These are phyloP conservation scores for Fragosphaeria purpurea DNA, from an alignment of 2,329 filamentous ascomycete genomes.

Conservation along the genomic window DNA sequence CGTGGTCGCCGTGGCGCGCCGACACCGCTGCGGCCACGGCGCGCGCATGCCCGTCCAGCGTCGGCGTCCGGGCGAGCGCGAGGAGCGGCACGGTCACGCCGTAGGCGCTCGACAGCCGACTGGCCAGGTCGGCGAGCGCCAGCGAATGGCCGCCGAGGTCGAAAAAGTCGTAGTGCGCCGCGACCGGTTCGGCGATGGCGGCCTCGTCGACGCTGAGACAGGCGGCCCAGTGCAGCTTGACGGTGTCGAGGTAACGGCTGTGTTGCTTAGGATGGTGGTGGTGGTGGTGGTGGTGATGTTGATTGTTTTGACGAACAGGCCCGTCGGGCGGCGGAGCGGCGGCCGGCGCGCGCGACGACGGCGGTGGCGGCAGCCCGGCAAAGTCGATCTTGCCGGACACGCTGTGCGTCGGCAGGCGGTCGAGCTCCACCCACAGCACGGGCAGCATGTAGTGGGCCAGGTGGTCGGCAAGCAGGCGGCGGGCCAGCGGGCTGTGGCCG, in stretches of 20 bases:
- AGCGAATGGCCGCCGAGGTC: slow-evolving; percentile 72
- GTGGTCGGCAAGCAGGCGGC: slow-evolving; percentile 52
- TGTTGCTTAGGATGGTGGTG: slow-evolving; percentile 30
- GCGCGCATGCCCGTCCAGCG: slow-evolving; percentile 61
- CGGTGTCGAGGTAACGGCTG: slow-evolving; percentile 25
- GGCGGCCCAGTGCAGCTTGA: slow-evolving; percentile 63
- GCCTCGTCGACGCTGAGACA: slow-evolving; percentile 54
- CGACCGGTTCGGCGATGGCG: slow-evolving; percentile 58
- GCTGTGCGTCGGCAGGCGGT: slow-evolving; percentile 61
- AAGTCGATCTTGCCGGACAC: slow-evolving; percentile 73
- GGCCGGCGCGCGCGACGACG: slow-evolving; percentile 45
- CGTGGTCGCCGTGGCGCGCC: slow-evolving; percentile 42
- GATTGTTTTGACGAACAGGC: slow-evolving; percentile 12
- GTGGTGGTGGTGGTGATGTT: slow-evolving; percentile 50
- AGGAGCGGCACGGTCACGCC: slow-evolving; percentile 64
- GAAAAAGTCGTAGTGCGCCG: slow-evolving; percentile 67
- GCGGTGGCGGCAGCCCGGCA: slow-evolving; percentile 60
- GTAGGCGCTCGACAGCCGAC: slow-evolving; percentile 56
- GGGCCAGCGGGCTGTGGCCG: slow-evolving; percentile 60
- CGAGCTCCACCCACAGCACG: slow-evolving; percentile 63
- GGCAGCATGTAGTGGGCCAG: slow-evolving; percentile 81
- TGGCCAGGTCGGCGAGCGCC: slow-evolving; percentile 67
- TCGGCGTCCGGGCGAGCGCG: slow-evolving; percentile 61
- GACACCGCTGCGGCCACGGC: slow-evolving; percentile 62
- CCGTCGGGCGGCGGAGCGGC: slow-evolving; percentile 24